These are phyloP conservation scores for Jatropha curcas DNA, from an alignment of 345 rosid species.

Conservation along the genomic window DNA sequence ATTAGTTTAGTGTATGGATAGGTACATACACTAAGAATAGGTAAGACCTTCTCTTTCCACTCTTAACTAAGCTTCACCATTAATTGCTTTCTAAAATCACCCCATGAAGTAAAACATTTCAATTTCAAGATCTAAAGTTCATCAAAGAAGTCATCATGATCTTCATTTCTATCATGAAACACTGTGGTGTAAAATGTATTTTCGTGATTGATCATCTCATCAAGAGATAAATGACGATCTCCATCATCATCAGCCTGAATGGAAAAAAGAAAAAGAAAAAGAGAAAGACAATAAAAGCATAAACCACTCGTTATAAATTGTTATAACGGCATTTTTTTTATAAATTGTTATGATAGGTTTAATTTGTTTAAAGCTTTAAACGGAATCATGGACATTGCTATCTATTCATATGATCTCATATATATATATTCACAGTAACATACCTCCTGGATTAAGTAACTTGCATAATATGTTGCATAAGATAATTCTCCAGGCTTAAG, in stretches of 20 bases:
- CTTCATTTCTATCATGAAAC: constrained; percentile 35
- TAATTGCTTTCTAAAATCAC: too few species aligned
- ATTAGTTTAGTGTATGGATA: too few species aligned
- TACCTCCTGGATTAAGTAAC: constrained; percentile 56
- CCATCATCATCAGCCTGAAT: constrained; percentile 62
- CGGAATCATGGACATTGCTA: too few species aligned
- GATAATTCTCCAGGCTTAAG: constrained; percentile 65
- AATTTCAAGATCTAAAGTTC: constrained; percentile 41
- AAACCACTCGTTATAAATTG: too few species aligned
- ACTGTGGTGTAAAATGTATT: constrained; percentile 53
- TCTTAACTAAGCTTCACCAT: too few species aligned
- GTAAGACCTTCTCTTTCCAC: too few species aligned
- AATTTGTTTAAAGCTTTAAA: too few species aligned
- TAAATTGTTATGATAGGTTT: too few species aligned
- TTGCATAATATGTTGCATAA: constrained; percentile 54
- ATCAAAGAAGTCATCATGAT: constrained; percentile 43
- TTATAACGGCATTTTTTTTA: too few species aligned
- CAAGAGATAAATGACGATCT: constrained; percentile 54
- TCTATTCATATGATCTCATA: background rate
- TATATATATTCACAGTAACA: background rate
- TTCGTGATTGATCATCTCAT: constrained; percentile 64
- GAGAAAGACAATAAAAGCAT: too few species aligned
- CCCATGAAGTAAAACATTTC: too few species aligned
- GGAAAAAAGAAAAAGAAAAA: background rate
- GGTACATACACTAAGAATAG: too few species aligned